Conservation (phyloP, 208 protist genomes). For the Trypanosoma boissoni region DNA sequence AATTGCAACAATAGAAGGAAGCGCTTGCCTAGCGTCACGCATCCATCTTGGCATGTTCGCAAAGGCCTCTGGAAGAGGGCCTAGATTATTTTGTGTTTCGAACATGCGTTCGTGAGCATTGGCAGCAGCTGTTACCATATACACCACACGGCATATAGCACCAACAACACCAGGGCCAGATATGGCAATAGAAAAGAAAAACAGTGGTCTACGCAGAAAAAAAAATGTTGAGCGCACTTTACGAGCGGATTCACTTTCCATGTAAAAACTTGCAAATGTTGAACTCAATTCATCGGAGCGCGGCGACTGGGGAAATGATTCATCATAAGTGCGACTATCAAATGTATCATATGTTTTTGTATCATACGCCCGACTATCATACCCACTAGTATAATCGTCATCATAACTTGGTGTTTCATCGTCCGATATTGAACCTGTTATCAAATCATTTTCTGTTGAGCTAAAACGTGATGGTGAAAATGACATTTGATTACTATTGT, state of each 20-base stretch:
- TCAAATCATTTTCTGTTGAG: slow-evolving; percentile 12
- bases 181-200: slow-evolving; percentile 55
- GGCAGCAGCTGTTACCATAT: slow-evolving; percentile 24
- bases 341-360: slow-evolving; percentile 16
- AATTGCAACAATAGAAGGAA: slow-evolving; percentile 61
- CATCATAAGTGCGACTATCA: slow-evolving; percentile 29
- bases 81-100: not conserved
- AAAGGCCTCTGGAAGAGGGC: slow-evolving; percentile 39
- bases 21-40: slow-evolving; percentile 45
- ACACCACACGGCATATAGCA: slow-evolving; percentile 37
- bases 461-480: slow-evolving; percentile 15
- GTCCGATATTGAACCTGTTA: slow-evolving; percentile 14
- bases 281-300: slow-evolving; percentile 72
- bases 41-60: slow-evolving; percentile 56
- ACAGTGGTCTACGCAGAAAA: slow-evolving; percentile 58
- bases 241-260: slow-evolving; percentile 51
- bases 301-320: slow-evolving; percentile 57
- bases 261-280: slow-evolving; percentile 78
- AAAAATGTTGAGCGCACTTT: slow-evolving; percentile 26
- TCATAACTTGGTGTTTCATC: slow-evolving; percentile 17
- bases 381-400: slow-evolving; percentile 29
- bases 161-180: slow-evolving; percentile 42
- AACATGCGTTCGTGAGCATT: not conserved
- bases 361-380: slow-evolving; percentile 23
- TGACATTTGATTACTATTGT: slow-evolving; percentile 4